phyloP scores from a whole-genome alignment of 768 basidiomycete species.

The Xerocomellus chrysenteron region DNA sequence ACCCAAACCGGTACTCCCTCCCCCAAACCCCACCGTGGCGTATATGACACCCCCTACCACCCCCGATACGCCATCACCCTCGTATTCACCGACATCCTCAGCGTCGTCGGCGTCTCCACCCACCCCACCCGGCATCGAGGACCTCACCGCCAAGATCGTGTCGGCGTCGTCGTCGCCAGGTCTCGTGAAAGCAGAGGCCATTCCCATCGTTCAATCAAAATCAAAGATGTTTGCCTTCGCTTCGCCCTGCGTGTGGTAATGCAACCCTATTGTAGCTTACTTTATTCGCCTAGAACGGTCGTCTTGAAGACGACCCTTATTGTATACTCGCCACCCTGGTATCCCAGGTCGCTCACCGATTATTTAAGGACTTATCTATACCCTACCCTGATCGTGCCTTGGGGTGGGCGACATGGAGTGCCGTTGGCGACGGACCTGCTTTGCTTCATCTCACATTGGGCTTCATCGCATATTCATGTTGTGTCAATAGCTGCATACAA shows the following conservation, averaged over 20 bases:
- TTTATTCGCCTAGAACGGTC: conserved; percentile 24
- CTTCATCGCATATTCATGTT: conserved; percentile 35
- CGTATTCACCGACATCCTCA: conserved; percentile 54
- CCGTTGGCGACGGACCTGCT: conserved; percentile 14
- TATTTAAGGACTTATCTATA: conserved; percentile 39
- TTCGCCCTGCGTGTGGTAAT: conserved; percentile 59
- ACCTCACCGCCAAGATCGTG: conserved; percentile 47
- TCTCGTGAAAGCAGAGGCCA: conserved; percentile 20
- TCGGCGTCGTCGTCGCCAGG: conserved; percentile 40
- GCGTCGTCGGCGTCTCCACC: conserved; percentile 62
- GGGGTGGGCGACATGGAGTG: conserved; percentile 28
- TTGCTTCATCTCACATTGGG: conserved; percentile 33
- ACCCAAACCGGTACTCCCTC: conserved; percentile 26
- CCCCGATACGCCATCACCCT: conserved; percentile 56
- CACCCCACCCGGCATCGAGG: conserved; percentile 54
- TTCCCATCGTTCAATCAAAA: conserved; percentile 41
- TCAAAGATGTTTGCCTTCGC: conserved; percentile 66
- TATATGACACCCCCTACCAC: conserved; percentile 35
- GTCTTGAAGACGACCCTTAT: conserved; percentile 32
- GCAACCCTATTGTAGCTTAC: conserved; percentile 17
- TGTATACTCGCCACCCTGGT: conserved; percentile 21
- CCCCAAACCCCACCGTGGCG: conserved; percentile 9
- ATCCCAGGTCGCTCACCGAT: conserved; percentile 4
- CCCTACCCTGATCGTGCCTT: conserved; percentile 17
- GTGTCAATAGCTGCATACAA: conserved; percentile 38